Percentiles rank a stretch among this genome's conserved stretches.
Conservation (phyloP, 75 land plant genomes). For the Picea glauca region DNA sequence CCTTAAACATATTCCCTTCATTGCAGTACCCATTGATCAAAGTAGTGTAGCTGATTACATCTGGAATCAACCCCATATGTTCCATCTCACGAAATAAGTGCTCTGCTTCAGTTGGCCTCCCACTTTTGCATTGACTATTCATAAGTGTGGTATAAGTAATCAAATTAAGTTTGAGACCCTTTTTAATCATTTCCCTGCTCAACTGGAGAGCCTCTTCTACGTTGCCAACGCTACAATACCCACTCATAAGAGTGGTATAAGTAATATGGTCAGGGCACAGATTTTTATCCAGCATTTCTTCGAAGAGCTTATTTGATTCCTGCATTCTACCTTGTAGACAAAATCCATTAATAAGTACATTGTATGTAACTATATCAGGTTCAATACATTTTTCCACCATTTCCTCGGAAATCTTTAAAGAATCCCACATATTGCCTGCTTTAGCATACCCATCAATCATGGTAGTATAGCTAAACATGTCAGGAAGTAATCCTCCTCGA, state of each 20-base stretch:
- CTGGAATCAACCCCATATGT: constrained; percentile 32
- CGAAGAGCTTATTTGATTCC: constrained; percentile 45
- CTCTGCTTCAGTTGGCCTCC: constrained; percentile 28
- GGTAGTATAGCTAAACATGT: constrained; percentile 3
- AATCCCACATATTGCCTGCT: neutral
- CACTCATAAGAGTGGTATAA: constrained; percentile 54
- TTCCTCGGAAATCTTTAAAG: neutral
- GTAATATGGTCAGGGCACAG: constrained; percentile 55
- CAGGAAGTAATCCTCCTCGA: constrained; percentile 4
- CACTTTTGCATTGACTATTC: constrained; percentile 35
- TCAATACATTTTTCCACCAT: constrained; percentile 41
- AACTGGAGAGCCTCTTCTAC: constrained; percentile 35
- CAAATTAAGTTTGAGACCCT: constrained; percentile 31
- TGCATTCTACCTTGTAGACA: constrained; percentile 22
- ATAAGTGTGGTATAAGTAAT: constrained; percentile 43
- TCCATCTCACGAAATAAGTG: constrained; percentile 45
- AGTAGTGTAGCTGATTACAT: constrained; percentile 43
- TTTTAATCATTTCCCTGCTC: constrained; percentile 27
- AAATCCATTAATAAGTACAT: constrained; percentile 37
- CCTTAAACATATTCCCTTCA: constrained; percentile 44
- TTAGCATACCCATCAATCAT: neutral
- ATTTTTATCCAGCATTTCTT: constrained; percentile 44
- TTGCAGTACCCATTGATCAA: constrained; percentile 54
- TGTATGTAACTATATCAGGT: constrained; percentile 50
- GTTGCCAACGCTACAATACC: constrained; percentile 39